A percentile compares a stretch with the other conserved stretches of the same genome.
These are phyloP conservation scores for Kluyveromyces sp. DNA, from an alignment of 1,139 yeast species.

Conservation along the genomic window DNA sequence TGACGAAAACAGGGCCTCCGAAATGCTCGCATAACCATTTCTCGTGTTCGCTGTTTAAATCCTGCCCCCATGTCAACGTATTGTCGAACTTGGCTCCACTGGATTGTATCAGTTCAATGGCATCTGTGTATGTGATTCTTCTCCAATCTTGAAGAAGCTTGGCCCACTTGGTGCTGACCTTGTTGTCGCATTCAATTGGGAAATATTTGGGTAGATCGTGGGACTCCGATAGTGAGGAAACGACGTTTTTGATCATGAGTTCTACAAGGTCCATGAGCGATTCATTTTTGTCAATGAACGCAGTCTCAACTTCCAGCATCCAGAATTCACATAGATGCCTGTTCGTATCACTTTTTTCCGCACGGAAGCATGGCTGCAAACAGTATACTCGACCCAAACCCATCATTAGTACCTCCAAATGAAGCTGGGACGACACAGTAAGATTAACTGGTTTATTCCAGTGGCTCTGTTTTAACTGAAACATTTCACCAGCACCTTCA, in stretches of 20 bases:
- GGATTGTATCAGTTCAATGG: conserved; percentile 44
- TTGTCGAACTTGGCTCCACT: conserved; percentile 18
- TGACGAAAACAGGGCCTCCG: conserved; percentile 75
- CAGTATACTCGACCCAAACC: conserved; percentile 84
- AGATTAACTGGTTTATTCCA: conserved; percentile 64
- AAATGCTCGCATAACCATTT: conserved; percentile 73
- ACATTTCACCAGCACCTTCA: conserved; percentile 96
- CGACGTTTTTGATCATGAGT: conserved; percentile 51
- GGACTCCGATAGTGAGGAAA: conserved; percentile 34
- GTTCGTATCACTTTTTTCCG: conserved; percentile 85
- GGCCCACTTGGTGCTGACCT: conserved; percentile 28
- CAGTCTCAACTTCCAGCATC: conserved; percentile 93
- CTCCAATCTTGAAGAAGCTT: conserved; percentile 45
- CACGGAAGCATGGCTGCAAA: conserved; percentile 85
- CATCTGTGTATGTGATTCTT: conserved; percentile 65
- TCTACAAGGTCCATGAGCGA: conserved; percentile 66
- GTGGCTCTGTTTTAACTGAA: conserved; percentile 29
- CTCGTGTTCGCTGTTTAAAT: conserved; percentile 79
- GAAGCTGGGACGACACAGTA: conserved; percentile 89
- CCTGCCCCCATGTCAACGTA: conserved; percentile 58
- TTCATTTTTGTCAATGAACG: conserved; percentile 49
- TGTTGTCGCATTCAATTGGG: conserved; percentile 1
- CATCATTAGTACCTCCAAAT: conserved; percentile 71
- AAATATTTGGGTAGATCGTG: conserved; percentile 11
- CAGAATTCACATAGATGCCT: conserved; percentile 92